phyloP scores from a whole-genome alignment of 371 early-diverging fungal genomes.

The Apophysomyces elegans region DNA sequence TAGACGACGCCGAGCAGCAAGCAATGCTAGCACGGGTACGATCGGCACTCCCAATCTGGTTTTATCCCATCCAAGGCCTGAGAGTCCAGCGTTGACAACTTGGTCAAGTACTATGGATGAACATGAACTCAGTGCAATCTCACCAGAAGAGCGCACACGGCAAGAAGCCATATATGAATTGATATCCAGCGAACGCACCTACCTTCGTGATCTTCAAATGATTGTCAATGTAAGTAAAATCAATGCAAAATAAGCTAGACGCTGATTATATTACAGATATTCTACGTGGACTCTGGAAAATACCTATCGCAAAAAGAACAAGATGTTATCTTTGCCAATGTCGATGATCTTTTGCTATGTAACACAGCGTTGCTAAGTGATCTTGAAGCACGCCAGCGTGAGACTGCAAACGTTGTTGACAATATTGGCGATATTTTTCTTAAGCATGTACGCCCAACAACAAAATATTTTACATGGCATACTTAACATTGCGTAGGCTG shows the following conservation, averaged over 20 bases:
- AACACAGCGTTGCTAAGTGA: slow-evolving; percentile 76
- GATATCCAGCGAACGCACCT: slow-evolving; percentile 82
- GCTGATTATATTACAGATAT: slow-evolving; percentile 36
- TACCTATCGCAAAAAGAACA: slow-evolving; percentile 45
- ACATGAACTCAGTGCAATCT: slow-evolving; percentile 38
- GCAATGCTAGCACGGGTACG: slow-evolving; percentile 38
- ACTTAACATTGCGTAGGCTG: slow-evolving; percentile 34
- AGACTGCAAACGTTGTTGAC: slow-evolving; percentile 54
- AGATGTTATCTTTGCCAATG: slow-evolving; percentile 65
- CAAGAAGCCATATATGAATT: slow-evolving; percentile 92
- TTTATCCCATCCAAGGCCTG: slow-evolving; percentile 23
- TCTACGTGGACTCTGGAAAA: slow-evolving; percentile 52
- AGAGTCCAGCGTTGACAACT: slow-evolving; percentile 33
- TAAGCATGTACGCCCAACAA: slow-evolving; percentile 50
- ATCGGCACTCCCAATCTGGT: slow-evolving; percentile 17
- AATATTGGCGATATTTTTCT: slow-evolving; percentile 67
- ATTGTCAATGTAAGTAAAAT: slow-evolving; percentile 67
- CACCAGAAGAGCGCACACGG: slow-evolving; percentile 72
- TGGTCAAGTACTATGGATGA: slow-evolving; percentile 56
- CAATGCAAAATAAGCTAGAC: neutral
- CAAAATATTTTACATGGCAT: neutral
- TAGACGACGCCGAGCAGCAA: slow-evolving; percentile 48
- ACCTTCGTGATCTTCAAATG: slow-evolving; percentile 82
- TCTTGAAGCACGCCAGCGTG: slow-evolving; percentile 62
- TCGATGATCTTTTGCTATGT: slow-evolving; percentile 70